phyloP scores from a whole-genome alignment of 805 yeast species.

The Blastobotrys parvus region DNA sequence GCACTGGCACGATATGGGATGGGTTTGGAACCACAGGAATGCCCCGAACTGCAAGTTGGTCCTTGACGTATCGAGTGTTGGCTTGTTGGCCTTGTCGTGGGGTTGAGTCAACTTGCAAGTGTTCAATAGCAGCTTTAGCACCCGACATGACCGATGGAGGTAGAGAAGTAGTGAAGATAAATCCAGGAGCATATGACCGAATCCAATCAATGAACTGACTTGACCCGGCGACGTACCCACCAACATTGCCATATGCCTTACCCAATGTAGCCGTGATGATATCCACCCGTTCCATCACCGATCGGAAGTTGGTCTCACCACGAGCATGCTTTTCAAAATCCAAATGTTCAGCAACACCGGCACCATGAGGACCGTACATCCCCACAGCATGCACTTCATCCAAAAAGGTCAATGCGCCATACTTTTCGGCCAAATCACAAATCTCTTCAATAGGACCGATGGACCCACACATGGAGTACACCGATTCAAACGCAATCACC shows the following conservation, averaged over 20 bases:
- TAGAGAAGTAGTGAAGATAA: slow-evolving; percentile 90
- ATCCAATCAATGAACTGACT: slow-evolving; percentile 84
- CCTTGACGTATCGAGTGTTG: slow-evolving; percentile 78
- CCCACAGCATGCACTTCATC: slow-evolving; percentile 99
- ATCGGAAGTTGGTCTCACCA: slow-evolving; percentile 48
- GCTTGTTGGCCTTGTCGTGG: slow-evolving; percentile 80
- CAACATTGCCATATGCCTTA: slow-evolving; percentile 94
- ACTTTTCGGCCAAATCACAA: slow-evolving; percentile 93
- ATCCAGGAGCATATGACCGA: slow-evolving; percentile 94
- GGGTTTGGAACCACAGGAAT: slow-evolving; percentile 97
- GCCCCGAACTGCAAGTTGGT: slow-evolving; percentile 56
- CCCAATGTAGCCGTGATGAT: slow-evolving; percentile 97
- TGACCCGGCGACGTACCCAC: slow-evolving; percentile 94
- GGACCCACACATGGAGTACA: slow-evolving; percentile 98
- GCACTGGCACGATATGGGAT: slow-evolving; percentile 91
- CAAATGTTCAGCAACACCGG: slow-evolving; percentile 97
- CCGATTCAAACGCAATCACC: slow-evolving; percentile 93
- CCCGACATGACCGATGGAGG: slow-evolving; percentile 99
- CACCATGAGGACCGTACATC: slow-evolving; percentile 98
- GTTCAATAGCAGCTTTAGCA: slow-evolving; percentile 76
- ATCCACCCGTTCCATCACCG: slow-evolving; percentile 84
- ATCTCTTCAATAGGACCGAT: slow-evolving; percentile 88
- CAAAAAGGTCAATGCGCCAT: slow-evolving; percentile 92
- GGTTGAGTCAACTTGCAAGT: slow-evolving; percentile 66
- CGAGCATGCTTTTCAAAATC: slow-evolving; percentile 77